A percentile compares a stretch with the other conserved stretches of the same genome.
Evolutionary conservation across 2,329 filamentous ascomycete species (phyloP).

Genomic region (Colletotrichum tabaci): DNA sequence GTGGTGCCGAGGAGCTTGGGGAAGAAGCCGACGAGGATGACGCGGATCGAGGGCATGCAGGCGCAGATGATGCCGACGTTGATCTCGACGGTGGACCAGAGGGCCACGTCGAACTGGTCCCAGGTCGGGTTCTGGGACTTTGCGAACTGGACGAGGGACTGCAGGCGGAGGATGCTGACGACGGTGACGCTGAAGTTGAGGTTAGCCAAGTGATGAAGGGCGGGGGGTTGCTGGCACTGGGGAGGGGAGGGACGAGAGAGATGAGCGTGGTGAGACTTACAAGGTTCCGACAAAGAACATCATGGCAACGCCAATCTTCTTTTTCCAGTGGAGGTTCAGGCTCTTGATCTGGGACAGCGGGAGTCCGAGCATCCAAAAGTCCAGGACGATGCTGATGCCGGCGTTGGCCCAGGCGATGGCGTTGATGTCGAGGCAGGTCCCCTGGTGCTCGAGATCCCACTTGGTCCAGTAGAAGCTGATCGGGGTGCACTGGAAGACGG

Average conservation of each 20-base stretch:
- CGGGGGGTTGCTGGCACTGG: neutral
- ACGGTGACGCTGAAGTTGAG: conserved; percentile 51
- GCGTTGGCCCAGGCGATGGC: conserved; percentile 66
- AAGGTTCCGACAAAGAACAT: conserved; percentile 68
- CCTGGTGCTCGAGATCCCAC: conserved; percentile 64
- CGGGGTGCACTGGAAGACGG: conserved; percentile 66
- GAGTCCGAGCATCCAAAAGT: conserved; percentile 66
- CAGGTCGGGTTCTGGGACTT: conserved; percentile 53
- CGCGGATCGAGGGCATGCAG: conserved; percentile 55
- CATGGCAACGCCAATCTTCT: conserved; percentile 63
- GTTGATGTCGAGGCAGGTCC: conserved; percentile 66
- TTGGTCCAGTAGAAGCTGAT: conserved; percentile 66
- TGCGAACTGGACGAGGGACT: conserved; percentile 51
- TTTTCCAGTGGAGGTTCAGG: conserved; percentile 62
- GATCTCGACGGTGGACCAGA: conserved; percentile 57
- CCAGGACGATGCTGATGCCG: conserved; percentile 66
- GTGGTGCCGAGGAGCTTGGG: conserved; percentile 50
- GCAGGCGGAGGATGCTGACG: conserved; percentile 56
- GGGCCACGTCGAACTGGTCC: conserved; percentile 51
- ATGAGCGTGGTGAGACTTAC: conserved; percentile 46
- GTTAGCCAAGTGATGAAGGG: conserved; percentile 19
- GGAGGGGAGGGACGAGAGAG: too few species aligned
- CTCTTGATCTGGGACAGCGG: conserved; percentile 61
- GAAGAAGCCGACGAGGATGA: conserved; percentile 55
- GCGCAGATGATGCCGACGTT: conserved; percentile 56